Evolutionary conservation across 352 stramenopile genomes (phyloP).

Genomic region (Hyaloperonospora arabidopsidis): DNA sequence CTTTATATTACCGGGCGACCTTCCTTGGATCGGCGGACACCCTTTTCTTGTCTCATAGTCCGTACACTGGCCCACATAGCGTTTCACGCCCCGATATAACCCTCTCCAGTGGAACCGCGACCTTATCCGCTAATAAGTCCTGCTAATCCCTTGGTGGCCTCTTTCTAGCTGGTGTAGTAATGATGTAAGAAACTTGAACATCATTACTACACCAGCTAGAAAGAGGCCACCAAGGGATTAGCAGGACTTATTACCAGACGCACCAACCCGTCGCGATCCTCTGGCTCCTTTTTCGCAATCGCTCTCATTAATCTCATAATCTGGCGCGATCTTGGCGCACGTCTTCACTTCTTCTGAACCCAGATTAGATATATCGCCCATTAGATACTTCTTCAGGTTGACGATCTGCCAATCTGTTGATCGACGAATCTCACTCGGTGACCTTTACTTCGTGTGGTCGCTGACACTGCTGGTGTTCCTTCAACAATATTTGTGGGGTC

Average conservation of each 20-base stretch:
- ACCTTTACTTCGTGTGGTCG: too few species aligned
- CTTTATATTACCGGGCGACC: not conserved
- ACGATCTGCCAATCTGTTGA: too few species aligned
- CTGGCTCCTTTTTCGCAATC: too few species aligned
- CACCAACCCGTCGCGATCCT: not conserved
- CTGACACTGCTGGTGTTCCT: too few species aligned
- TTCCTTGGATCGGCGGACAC: not conserved
- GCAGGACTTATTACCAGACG: not conserved
- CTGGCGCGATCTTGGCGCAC: not conserved
- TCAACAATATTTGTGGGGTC: too few species aligned
- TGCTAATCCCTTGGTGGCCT: constrained; percentile 4
- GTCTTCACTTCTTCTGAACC: not conserved
- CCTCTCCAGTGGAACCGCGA: constrained; percentile 5
- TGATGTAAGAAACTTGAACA: not conserved
- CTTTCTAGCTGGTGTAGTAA: not conserved
- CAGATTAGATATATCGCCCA: too few species aligned
- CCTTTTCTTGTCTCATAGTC: constrained; percentile 7
- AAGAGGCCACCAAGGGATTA: too few species aligned
- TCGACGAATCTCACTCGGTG: too few species aligned
- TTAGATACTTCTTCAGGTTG: too few species aligned
- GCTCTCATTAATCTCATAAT: not conserved
- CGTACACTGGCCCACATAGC: not conserved
- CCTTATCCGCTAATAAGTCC: not conserved
- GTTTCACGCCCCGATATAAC: not conserved
- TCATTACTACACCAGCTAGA: too few species aligned